phyloP scores from a whole-genome alignment of 768 basidiomycete species.

The Russula olivacea region DNA sequence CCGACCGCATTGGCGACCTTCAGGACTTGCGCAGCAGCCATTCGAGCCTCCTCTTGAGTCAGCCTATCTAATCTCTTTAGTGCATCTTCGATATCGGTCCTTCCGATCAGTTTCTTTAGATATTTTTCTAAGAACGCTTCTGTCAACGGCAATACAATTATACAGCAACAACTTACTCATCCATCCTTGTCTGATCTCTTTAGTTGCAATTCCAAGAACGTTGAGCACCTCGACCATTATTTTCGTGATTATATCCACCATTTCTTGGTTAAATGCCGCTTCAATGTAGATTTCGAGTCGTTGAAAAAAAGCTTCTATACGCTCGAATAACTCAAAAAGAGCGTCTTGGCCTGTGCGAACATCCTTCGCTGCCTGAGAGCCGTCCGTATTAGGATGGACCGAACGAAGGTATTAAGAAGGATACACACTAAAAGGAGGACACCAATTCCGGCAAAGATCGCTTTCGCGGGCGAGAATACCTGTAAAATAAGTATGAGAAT shows the following conservation, averaged over 20 bases:
- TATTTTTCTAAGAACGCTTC: background rate
- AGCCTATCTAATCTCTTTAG: too few relatives aligned
- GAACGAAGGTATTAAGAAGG: background rate
- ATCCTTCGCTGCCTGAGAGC: background rate
- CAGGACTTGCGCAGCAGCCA: background rate
- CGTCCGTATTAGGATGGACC: background rate
- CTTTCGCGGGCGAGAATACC: background rate
- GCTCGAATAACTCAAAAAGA: background rate
- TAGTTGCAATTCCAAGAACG: background rate
- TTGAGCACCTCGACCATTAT: conserved; percentile 1
- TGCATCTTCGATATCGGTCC: background rate
- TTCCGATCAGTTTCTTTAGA: background rate
- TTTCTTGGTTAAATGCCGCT: background rate
- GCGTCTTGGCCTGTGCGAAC: background rate
- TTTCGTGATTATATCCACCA: background rate
- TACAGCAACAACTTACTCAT: background rate
- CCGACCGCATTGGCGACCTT: background rate
- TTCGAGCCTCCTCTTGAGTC: too few relatives aligned
- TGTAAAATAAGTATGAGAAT: background rate
- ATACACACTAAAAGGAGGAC: background rate
- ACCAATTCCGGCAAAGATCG: background rate
- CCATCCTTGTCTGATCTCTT: background rate
- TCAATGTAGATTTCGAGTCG: background rate
- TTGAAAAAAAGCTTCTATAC: background rate
- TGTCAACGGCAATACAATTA: background rate